phyloP scores from a whole-genome alignment of 2,329 filamentous ascomycete genomes.

The Monilinia vaccinii-corymbosi region DNA sequence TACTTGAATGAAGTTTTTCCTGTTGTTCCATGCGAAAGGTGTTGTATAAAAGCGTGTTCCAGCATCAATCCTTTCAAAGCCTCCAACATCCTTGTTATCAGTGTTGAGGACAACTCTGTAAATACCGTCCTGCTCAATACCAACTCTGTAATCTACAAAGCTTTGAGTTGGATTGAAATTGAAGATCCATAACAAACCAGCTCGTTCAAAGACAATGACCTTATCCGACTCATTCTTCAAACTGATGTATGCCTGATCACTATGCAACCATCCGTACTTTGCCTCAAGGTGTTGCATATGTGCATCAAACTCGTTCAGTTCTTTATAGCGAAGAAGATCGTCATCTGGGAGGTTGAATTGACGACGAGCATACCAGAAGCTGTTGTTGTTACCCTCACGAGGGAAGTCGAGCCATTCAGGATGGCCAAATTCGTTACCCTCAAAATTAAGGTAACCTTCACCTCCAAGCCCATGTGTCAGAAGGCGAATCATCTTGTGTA shows the following conservation, averaged over 20 bases:
- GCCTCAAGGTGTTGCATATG: constrained; percentile 82
- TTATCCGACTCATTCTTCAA: constrained; percentile 93
- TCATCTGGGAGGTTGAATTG: constrained; percentile 93
- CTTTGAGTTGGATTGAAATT: constrained; percentile 85
- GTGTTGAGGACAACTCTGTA: constrained; percentile 81
- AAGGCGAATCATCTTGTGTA: constrained; percentile 97
- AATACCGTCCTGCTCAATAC: constrained; percentile 73
- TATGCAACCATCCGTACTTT: constrained; percentile 84
- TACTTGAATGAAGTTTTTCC: constrained; percentile 85
- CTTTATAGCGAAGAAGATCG: constrained; percentile 73
- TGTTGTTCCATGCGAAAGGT: constrained; percentile 77
- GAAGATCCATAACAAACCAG: constrained; percentile 84
- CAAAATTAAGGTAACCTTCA: constrained; percentile 96
- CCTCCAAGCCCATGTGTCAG: constrained; percentile 86
- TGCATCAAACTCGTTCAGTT: constrained; percentile 87
- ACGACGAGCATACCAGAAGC: constrained; percentile 87
- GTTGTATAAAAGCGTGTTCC: constrained; percentile 89
- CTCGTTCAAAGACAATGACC: constrained; percentile 90
- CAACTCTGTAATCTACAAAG: constrained; percentile 87
- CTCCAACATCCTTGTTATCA: constrained; percentile 70
- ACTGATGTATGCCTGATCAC: constrained; percentile 81
- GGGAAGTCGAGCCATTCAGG: constrained; percentile 99
- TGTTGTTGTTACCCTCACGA: constrained; percentile 83
- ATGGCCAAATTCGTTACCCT: constrained; percentile 97
- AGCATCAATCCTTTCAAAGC: constrained; percentile 67